Percentiles rank a stretch among this genome's conserved stretches.
Conservation (phyloP, 176 grass and related monocot species). For the Stipa capillata region DNA sequence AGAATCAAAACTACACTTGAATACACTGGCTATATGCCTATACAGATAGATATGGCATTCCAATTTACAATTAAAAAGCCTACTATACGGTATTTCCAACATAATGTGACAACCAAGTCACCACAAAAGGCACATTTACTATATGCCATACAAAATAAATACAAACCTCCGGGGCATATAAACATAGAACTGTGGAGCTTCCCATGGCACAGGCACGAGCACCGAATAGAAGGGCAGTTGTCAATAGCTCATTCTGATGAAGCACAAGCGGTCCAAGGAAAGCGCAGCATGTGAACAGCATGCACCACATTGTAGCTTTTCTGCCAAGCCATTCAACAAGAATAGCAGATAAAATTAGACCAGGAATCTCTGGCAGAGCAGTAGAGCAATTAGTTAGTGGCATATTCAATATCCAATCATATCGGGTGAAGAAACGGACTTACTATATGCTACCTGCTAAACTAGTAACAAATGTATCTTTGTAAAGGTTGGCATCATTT, state of each 20-base stretch:
- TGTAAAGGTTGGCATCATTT: slow-evolving; percentile 32
- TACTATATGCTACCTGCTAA: slow-evolving; percentile 39
- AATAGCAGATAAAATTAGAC: slow-evolving; percentile 49
- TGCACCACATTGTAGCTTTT: slow-evolving; percentile 53
- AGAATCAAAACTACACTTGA: neutral
- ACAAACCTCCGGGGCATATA: slow-evolving; percentile 73
- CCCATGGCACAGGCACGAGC: slow-evolving; percentile 51
- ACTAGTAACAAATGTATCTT: slow-evolving; percentile 53
- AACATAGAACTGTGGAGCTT: slow-evolving; percentile 49
- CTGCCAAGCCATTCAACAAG: slow-evolving; percentile 59
- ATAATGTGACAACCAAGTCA: neutral
- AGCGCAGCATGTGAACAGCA: slow-evolving; percentile 48
- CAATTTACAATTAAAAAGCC: neutral
- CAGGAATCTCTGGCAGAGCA: slow-evolving; percentile 49
- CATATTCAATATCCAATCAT: neutral
- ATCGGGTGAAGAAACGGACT: neutral
- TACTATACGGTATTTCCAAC: neutral
- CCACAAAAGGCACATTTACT: neutral
- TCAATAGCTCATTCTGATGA: slow-evolving; percentile 56
- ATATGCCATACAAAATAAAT: neutral
- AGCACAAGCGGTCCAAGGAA: slow-evolving; percentile 55
- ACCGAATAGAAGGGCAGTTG: slow-evolving; percentile 56
- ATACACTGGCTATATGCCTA: neutral
- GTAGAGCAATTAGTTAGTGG: neutral
- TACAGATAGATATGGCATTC: neutral